Conservation (phyloP, 352 stramenopile species). For the Phytophthora pisi region DNA sequence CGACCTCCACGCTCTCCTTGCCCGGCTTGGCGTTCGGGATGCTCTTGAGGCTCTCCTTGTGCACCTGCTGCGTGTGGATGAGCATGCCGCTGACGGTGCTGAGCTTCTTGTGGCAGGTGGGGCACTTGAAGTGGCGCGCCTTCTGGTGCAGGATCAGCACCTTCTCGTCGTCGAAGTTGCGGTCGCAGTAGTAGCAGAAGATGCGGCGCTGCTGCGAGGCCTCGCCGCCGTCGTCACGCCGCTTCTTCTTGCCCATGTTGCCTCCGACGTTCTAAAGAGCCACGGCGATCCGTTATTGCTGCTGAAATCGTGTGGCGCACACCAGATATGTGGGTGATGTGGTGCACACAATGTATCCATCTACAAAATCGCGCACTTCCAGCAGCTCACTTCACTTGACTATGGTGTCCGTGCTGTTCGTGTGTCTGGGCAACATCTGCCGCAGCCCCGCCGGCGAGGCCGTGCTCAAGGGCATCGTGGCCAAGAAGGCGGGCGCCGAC, state of each 20-base stretch:
- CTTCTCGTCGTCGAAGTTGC: constrained; percentile 92
- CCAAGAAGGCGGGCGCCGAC: constrained; percentile 24
- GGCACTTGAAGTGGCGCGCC: constrained; percentile 92
- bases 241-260: constrained; percentile 87
- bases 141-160: constrained; percentile 94
- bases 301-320: constrained; percentile 3
- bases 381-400: constrained; percentile 26
- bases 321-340: background rate
- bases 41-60: constrained; percentile 83
- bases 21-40: constrained; percentile 89
- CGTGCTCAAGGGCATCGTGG: constrained; percentile 85
- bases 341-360: background rate
- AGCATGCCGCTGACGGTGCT: constrained; percentile 89
- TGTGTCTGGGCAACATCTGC: constrained; percentile 93
- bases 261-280: constrained; percentile 6
- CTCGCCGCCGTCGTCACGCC: constrained; percentile 58
- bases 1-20: constrained; percentile 77
- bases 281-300: constrained; percentile 21
- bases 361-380: constrained; percentile 15
- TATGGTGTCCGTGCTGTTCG: constrained; percentile 85
- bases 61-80: constrained; percentile 89
- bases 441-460: constrained; percentile 82
- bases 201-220: constrained; percentile 62
- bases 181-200: constrained; percentile 95
- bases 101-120: constrained; percentile 92